Evolutionary conservation across 2,329 filamentous ascomycete genomes (phyloP).

Genomic region (Xylariaceae sp.): DNA sequence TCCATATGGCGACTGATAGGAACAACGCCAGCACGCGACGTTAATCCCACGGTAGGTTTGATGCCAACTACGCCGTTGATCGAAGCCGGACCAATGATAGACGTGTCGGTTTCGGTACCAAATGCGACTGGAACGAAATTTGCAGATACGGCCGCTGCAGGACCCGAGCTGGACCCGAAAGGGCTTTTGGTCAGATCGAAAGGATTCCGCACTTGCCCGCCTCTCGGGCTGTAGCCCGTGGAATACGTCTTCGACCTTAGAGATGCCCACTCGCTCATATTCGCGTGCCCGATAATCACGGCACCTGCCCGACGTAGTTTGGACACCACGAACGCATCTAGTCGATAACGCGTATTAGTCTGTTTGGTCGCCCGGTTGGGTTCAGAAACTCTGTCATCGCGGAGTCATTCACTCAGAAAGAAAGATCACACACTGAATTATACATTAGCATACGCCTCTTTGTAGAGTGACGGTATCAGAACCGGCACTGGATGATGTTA

Average conservation of each 20-base stretch:
- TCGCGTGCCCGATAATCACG: conserved; percentile 65
- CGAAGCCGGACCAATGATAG: conserved; percentile 3
- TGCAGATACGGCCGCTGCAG: conserved; percentile 2
- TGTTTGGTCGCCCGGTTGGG: no score
- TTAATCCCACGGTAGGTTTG: conserved; percentile 5
- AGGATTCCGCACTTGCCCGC: conserved; percentile 59
- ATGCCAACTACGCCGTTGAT: conserved; percentile 4
- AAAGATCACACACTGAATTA: no score
- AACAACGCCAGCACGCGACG: conserved; percentile 1
- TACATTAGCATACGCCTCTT: no score
- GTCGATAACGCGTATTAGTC: conserved; percentile 13
- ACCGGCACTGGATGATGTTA: no score
- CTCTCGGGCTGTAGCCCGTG: conserved; percentile 61
- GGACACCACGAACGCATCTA: conserved; percentile 61
- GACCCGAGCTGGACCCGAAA: conserved; percentile 3
- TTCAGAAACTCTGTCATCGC: no score
- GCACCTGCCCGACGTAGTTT: conserved; percentile 52
- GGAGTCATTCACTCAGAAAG: no score
- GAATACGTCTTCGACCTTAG: conserved; percentile 65
- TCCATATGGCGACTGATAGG: conserved; percentile 1
- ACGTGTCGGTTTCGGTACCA: conserved; percentile 5
- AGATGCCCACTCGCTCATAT: conserved; percentile 69
- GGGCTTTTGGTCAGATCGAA: conserved; percentile 57
- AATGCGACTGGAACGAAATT: conserved; percentile 3
- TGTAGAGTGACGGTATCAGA: no score